phyloP scores from a whole-genome alignment of 2,329 filamentous ascomycete genomes.

The Mycosphaerella sp. region DNA sequence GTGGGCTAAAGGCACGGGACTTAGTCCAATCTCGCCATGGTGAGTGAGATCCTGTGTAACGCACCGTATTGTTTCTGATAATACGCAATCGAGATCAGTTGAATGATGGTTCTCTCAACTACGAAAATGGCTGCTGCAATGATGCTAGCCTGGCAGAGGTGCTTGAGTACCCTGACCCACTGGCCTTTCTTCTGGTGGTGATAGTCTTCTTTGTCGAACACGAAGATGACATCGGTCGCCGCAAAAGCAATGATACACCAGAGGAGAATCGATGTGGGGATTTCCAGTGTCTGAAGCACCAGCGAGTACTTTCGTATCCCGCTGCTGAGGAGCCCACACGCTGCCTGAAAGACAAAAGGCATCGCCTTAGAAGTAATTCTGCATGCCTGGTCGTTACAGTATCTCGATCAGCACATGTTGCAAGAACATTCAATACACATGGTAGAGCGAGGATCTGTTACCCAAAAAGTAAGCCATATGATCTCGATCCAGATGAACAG shows the following conservation, averaged over 20 bases:
- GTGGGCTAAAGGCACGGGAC: constrained; percentile 38
- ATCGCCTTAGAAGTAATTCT: constrained; percentile 58
- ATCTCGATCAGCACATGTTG: no score
- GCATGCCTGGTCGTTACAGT: constrained; percentile 35
- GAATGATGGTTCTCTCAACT: constrained; percentile 61
- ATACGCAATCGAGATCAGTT: constrained; percentile 65
- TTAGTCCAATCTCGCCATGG: not conserved
- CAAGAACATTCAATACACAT: not conserved
- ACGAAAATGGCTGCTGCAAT: constrained; percentile 57
- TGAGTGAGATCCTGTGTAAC: constrained; percentile 36
- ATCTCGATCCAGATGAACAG: constrained; percentile 65
- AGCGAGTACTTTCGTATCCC: constrained; percentile 65
- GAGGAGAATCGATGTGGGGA: constrained; percentile 61
- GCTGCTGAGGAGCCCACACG: constrained; percentile 62
- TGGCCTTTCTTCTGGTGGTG: constrained; percentile 18
- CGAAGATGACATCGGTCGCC: constrained; percentile 48
- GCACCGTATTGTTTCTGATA: constrained; percentile 61
- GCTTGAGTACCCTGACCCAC: constrained; percentile 40
- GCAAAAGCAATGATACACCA: constrained; percentile 59
- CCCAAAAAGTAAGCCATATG: constrained; percentile 60
- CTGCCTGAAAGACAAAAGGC: constrained; percentile 59
- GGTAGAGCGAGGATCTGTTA: not conserved
- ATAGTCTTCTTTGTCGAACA: constrained; percentile 17
- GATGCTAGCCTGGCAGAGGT: constrained; percentile 54
- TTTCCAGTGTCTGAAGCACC: constrained; percentile 56